Percentiles rank a stretch among this genome's conserved stretches.
These are phyloP conservation scores for Strobilomyces echinocephalus DNA, from an alignment of 768 basidiomycete genomes.

Conservation along the genomic window DNA sequence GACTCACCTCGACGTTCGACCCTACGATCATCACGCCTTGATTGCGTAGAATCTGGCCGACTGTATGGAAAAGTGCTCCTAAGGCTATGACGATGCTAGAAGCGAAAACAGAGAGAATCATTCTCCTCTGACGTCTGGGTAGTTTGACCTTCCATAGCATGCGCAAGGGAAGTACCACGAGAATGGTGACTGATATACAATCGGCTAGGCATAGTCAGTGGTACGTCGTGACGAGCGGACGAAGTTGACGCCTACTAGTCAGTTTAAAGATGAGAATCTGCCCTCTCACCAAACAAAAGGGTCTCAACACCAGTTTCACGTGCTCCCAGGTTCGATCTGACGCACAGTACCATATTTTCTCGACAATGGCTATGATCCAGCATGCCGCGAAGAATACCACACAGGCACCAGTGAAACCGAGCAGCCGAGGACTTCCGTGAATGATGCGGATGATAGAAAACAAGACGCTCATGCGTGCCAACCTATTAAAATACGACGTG, in stretches of 20 bases:
- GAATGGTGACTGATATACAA: conserved; percentile 12
- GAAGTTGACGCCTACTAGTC: conserved; percentile 4
- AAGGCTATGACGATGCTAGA: no score
- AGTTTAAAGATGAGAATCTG: conserved; percentile 10
- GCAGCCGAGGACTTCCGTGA: not conserved
- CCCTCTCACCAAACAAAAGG: not conserved
- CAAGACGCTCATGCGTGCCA: not conserved
- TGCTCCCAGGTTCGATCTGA: not conserved
- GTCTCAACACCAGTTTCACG: not conserved
- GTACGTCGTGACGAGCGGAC: not conserved
- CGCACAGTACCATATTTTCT: not conserved
- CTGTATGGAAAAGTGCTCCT: no score
- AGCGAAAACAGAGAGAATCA: no score
- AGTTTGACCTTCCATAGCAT: conserved; percentile 19
- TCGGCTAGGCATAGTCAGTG: conserved; percentile 5
- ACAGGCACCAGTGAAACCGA: not conserved
- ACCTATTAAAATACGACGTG: not conserved
- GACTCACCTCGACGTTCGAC: no score
- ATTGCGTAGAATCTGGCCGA: no score
- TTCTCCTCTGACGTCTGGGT: no score
- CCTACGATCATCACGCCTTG: no score
- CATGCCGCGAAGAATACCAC: not conserved
- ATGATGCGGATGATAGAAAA: not conserved
- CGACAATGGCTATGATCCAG: not conserved
- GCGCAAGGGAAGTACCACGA: conserved; percentile 16